phyloP scores from a whole-genome alignment of 129 eudicot genomes.

The Saposhnikovia divaricata region DNA sequence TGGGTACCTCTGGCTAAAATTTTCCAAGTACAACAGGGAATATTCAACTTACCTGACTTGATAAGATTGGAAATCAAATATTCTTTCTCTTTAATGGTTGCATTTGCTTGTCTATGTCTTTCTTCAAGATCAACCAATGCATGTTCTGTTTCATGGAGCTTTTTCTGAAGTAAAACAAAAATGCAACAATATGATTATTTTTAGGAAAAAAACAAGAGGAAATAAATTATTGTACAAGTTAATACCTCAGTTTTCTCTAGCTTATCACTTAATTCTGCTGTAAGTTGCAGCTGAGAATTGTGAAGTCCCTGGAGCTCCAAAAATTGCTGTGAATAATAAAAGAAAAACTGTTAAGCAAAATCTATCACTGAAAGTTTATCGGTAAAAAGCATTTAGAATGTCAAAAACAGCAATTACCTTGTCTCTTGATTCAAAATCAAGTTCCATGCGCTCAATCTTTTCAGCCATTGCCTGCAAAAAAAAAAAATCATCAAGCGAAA shows the following conservation, averaged over 20 bases:
- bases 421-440: slow-evolving; percentile 80
- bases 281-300: slow-evolving; percentile 72
- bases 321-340: slow-evolving; percentile 48
- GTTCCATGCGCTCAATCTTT: slow-evolving; percentile 92
- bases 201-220: background rate
- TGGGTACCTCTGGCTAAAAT: background rate
- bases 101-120: slow-evolving; percentile 84
- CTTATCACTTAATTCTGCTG: slow-evolving; percentile 62
- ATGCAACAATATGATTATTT: slow-evolving; percentile 9
- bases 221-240: background rate
- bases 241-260: slow-evolving; percentile 86
- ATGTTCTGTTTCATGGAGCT: slow-evolving; percentile 89
- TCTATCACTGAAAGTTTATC: background rate
- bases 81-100: slow-evolving; percentile 88
- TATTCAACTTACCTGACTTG: slow-evolving; percentile 62
- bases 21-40: background rate
- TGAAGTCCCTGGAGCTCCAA: slow-evolving; percentile 79
- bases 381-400: background rate
- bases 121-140: slow-evolving; percentile 90
- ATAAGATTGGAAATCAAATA: slow-evolving; percentile 82
- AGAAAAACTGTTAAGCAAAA: slow-evolving; percentile 4
- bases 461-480: slow-evolving; percentile 76
- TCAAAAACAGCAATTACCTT: slow-evolving; percentile 47
- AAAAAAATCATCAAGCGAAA: background rate
- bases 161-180: slow-evolving; percentile 44